Evolutionary conservation across 345 rosid species (phyloP).

Genomic region (Firmiana major): DNA sequence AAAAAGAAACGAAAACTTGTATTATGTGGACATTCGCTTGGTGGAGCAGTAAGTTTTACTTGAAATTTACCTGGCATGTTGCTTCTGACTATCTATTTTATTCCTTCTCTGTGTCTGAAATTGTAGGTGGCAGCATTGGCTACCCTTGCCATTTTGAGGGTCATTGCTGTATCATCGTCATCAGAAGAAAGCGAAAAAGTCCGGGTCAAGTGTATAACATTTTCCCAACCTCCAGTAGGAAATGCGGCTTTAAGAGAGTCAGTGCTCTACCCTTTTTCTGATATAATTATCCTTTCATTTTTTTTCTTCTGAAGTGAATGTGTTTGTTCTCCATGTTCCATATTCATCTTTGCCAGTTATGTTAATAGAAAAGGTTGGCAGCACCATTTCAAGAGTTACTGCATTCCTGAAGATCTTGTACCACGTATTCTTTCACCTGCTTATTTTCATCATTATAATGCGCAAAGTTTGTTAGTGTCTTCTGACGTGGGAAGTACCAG

Average conservation of each 20-base stretch:
- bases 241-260: slow-evolving; percentile 98
- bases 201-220: slow-evolving; percentile 87
- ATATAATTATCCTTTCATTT: slow-evolving; percentile 4
- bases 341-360: slow-evolving; percentile 40
- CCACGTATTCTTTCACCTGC: slow-evolving; percentile 95
- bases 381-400: slow-evolving; percentile 85
- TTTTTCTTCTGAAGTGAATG: not conserved
- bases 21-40: slow-evolving; percentile 98
- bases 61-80: slow-evolving; percentile 9
- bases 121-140: slow-evolving; percentile 89
- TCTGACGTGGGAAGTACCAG: slow-evolving; percentile 31
- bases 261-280: slow-evolving; percentile 17
- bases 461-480: slow-evolving; percentile 45
- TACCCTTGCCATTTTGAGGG: slow-evolving; percentile 96
- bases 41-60: slow-evolving; percentile 81
- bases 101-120: slow-evolving; percentile 2
- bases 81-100: not conserved
- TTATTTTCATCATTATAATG: slow-evolving; percentile 90
- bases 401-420: slow-evolving; percentile 96
- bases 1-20: slow-evolving; percentile 92
- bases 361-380: slow-evolving; percentile 94
- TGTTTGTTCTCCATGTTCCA: not conserved
- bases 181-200: slow-evolving; percentile 61
- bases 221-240: slow-evolving; percentile 96
- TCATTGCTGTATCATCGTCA: slow-evolving; percentile 70